Percentiles rank a stretch among this genome's conserved stretches.
Conservation (phyloP, 306 rosid species). For the Gastrolobium bilobum region DNA sequence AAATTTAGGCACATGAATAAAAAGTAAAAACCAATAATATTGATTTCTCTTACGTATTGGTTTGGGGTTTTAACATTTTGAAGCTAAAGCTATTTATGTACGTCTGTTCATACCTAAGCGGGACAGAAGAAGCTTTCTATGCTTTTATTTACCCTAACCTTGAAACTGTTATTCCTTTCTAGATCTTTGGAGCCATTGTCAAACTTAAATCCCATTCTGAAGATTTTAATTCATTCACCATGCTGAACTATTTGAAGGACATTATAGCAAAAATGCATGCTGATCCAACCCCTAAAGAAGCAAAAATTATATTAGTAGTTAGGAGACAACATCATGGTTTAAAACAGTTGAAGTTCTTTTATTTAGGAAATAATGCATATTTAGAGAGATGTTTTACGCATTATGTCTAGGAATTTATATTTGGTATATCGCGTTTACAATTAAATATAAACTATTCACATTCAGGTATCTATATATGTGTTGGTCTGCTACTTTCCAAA, state of each 20-base stretch:
- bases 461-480: not conserved
- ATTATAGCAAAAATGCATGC: not conserved
- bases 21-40: not conserved
- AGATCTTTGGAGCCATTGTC: slow-evolving; percentile 1
- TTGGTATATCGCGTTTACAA: not conserved
- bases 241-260: not conserved
- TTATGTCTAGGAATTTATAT: not conserved
- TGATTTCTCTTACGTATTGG: not conserved
- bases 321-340: slow-evolving; percentile 18
- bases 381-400: slow-evolving; percentile 17
- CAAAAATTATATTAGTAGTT: slow-evolving; percentile 9
- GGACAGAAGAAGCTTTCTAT: not conserved
- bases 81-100: not conserved
- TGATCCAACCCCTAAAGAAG: slow-evolving; percentile 6
- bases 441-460: not conserved
- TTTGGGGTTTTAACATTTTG: slow-evolving; percentile 21
- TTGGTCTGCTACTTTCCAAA: not conserved
- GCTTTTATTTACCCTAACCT: slow-evolving; percentile 1
- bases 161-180: not conserved
- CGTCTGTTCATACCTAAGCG: not conserved
- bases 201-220: not conserved
- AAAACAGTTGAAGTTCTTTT: slow-evolving; percentile 21
- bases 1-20: not conserved
- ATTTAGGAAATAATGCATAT: not conserved
- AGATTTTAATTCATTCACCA: not conserved